Percentiles rank a stretch among this genome's conserved stretches.
Conservation (phyloP, 805 yeast species). For the Kuraishia piskuri region DNA sequence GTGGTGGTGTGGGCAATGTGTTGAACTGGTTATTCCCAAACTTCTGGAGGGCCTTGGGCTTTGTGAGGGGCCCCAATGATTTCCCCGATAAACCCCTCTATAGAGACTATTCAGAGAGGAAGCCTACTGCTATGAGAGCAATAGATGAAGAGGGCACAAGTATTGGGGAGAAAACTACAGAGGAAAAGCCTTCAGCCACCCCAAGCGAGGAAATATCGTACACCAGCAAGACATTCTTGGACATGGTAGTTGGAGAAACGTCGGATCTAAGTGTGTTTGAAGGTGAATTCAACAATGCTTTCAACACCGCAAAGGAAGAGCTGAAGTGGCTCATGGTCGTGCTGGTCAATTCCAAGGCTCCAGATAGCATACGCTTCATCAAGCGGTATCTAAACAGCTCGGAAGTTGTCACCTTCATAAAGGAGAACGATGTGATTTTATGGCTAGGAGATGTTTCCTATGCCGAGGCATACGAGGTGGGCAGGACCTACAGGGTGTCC, state of each 20-base stretch:
- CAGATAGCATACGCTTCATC: constrained; percentile 31
- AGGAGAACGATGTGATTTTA: constrained; percentile 37
- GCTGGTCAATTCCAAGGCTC: constrained; percentile 37
- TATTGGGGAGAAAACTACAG: constrained; percentile 4
- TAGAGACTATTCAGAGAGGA: constrained; percentile 6
- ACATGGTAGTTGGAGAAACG: constrained; percentile 14
- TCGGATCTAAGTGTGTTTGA: constrained; percentile 20
- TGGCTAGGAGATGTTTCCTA: constrained; percentile 60
- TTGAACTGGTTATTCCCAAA: constrained; percentile 27
- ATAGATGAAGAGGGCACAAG: constrained; percentile 5
- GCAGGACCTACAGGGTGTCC: constrained; percentile 41
- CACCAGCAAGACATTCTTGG: constrained; percentile 9
- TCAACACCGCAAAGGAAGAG: constrained; percentile 26
- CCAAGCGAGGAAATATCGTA: constrained; percentile 10
- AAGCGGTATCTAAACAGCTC: constrained; percentile 37
- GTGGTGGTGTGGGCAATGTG: constrained; percentile 28
- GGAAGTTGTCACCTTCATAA: constrained; percentile 28
- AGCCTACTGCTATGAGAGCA: background rate
- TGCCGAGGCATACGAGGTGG: constrained; percentile 61
- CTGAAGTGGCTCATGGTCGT: constrained; percentile 46
- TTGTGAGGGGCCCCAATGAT: constrained; percentile 18
- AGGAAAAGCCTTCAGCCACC: constrained; percentile 8
- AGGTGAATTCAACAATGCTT: constrained; percentile 33
- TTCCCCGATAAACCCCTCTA: constrained; percentile 22
- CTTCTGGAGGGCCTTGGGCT: constrained; percentile 18